These are phyloP conservation scores for Beauveria scarabaeidicola DNA, from an alignment of 2,329 filamentous ascomycete genomes.

Conservation along the genomic window DNA sequence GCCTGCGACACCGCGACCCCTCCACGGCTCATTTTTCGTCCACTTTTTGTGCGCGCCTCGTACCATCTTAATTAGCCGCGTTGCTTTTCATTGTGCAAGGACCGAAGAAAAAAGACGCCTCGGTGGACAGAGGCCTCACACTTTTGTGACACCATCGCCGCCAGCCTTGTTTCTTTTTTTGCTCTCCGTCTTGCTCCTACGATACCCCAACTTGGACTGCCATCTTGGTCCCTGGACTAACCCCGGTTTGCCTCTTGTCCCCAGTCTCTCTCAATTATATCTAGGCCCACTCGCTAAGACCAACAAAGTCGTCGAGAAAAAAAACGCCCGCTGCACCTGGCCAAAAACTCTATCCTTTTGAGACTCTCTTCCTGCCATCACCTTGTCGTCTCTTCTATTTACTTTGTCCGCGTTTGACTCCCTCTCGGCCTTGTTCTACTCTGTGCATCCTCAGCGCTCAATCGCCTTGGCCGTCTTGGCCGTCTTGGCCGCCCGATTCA, in stretches of 20 bases:
- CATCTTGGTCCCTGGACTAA: background rate
- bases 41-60: slow-evolving; percentile 4
- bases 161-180: background rate
- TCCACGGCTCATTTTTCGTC: background rate
- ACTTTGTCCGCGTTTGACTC: background rate
- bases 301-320: slow-evolving; percentile 7
- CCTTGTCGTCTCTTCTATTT: background rate
- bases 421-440: background rate
- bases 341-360: slow-evolving; percentile 6
- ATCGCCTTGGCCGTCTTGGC: background rate
- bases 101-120: background rate
- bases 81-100: background rate
- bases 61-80: background rate
- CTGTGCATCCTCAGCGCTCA: background rate
- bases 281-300: slow-evolving; percentile 2
- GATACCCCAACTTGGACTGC: background rate
- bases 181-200: background rate
- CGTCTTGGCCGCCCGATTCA: background rate
- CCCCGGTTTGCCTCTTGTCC: slow-evolving; percentile 1
- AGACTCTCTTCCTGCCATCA: background rate
- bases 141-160: background rate
- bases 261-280: background rate
- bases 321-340: background rate
- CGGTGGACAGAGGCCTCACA: background rate
- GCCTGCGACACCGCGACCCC: background rate